Conservation (phyloP, 2,329 filamentous ascomycete species). For the Colletotrichum shisoi region DNA sequence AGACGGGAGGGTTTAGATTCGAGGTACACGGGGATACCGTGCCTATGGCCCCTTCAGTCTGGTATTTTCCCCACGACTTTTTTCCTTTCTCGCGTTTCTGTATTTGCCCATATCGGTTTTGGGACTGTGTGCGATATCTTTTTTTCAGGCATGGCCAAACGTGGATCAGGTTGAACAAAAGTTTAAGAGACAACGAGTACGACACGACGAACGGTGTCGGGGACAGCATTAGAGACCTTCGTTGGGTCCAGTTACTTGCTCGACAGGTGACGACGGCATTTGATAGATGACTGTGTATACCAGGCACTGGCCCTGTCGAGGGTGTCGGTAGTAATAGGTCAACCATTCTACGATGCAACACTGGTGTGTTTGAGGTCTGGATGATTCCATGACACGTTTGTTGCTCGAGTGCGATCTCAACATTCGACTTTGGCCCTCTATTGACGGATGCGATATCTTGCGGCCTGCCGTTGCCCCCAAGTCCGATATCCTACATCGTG, state of each 20-base stretch:
- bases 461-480: neutral
- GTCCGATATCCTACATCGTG: neutral
- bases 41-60: conserved; percentile 18
- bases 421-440: neutral
- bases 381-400: no score
- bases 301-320: conserved; percentile 16
- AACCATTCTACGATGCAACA: conserved; percentile 11
- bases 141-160: conserved; percentile 36
- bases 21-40: conserved; percentile 23
- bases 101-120: conserved; percentile 26
- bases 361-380: neutral
- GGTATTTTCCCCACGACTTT: conserved; percentile 28
- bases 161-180: conserved; percentile 39
- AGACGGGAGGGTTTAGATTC: conserved; percentile 36
- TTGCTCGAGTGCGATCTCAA: neutral
- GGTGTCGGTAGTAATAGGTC: conserved; percentile 32
- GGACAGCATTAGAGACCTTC: conserved; percentile 35
- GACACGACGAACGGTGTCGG: conserved; percentile 31
- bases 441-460: no score
- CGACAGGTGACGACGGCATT: conserved; percentile 20
- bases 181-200: conserved; percentile 33
- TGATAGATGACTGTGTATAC: conserved; percentile 36
- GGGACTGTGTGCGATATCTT: conserved; percentile 31
- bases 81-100: conserved; percentile 13
- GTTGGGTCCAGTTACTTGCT: conserved; percentile 34